Conservation (phyloP, 257 asterid species). For the Gentiana macrophylla region DNA sequence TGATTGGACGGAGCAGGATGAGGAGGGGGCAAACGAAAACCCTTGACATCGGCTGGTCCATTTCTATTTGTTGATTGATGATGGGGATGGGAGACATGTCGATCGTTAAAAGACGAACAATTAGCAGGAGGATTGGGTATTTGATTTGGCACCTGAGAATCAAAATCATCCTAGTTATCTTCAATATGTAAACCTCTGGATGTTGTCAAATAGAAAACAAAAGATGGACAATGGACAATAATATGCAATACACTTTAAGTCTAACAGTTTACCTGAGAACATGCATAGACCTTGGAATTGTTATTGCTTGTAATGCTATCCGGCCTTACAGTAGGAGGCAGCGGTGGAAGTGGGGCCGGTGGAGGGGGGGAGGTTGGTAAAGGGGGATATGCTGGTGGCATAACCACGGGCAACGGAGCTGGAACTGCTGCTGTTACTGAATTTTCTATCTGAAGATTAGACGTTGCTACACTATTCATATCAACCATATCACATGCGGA, state of each 20-base stretch:
- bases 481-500: constrained; percentile 26
- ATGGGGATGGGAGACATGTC: constrained; percentile 28
- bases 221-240: constrained; percentile 1
- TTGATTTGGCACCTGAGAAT: constrained; percentile 35
- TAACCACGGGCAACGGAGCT: constrained; percentile 33
- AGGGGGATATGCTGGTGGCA: constrained; percentile 42
- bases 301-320: constrained; percentile 24
- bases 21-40: constrained; percentile 75
- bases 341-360: constrained; percentile 11
- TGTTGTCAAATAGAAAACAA: neutral
- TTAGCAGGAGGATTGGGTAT: constrained; percentile 24
- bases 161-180: constrained; percentile 23
- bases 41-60: constrained; percentile 42
- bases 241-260: too few relatives aligned
- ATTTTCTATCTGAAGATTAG: constrained; percentile 26
- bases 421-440: constrained; percentile 14
- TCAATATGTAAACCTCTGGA: neutral
- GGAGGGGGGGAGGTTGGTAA: constrained; percentile 30
- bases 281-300: constrained; percentile 28
- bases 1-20: constrained; percentile 89
- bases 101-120: constrained; percentile 34
- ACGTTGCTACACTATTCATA: constrained; percentile 19
- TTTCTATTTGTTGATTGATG: constrained; percentile 27
- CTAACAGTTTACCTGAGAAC: constrained; percentile 37
- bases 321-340: constrained; percentile 24